Percentiles rank a stretch among this genome's conserved stretches.
Conservation (phyloP, 2,329 filamentous ascomycete genomes). For the Periglandula ipomoeae region DNA sequence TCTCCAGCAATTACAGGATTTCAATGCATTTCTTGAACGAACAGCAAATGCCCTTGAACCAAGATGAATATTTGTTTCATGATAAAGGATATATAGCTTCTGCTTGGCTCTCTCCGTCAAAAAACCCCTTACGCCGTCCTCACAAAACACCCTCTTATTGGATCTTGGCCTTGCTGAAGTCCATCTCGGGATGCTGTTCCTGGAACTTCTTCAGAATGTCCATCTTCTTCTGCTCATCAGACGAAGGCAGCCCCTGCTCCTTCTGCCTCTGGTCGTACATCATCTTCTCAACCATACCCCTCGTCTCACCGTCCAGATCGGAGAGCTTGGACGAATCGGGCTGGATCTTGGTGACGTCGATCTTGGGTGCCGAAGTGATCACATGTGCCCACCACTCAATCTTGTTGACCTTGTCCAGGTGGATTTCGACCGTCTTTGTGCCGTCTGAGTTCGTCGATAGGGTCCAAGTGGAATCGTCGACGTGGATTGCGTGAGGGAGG, state of each 20-base stretch:
- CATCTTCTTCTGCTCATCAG: slow-evolving; percentile 90
- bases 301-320: slow-evolving; percentile 89
- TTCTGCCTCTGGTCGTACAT: slow-evolving; percentile 99
- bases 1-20: slow-evolving; percentile 48
- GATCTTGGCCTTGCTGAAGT: slow-evolving; percentile 63
- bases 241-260: slow-evolving; percentile 79
- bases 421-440: slow-evolving; percentile 60
- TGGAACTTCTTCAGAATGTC: slow-evolving; percentile 93
- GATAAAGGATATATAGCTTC: not conserved
- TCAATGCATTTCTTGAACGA: slow-evolving; percentile 56
- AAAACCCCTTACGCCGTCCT: not conserved
- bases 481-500: slow-evolving; percentile 67
- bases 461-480: slow-evolving; percentile 93
- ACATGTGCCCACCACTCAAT: slow-evolving; percentile 98
- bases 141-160: slow-evolving; percentile 25
- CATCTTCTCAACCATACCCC: slow-evolving; percentile 99
- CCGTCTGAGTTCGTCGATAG: slow-evolving; percentile 65
- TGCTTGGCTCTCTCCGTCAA: not conserved
- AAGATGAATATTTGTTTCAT: slow-evolving; percentile 15
- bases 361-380: slow-evolving; percentile 74
- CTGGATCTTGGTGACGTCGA: slow-evolving; percentile 90
- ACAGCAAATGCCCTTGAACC: slow-evolving; percentile 47
- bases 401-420: slow-evolving; percentile 93
- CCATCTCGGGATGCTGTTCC: slow-evolving; percentile 64
- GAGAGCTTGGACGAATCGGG: slow-evolving; percentile 87